Conservation (phyloP, 495 filamentous ascomycete species). For the Sabuloglossum arenarium region DNA sequence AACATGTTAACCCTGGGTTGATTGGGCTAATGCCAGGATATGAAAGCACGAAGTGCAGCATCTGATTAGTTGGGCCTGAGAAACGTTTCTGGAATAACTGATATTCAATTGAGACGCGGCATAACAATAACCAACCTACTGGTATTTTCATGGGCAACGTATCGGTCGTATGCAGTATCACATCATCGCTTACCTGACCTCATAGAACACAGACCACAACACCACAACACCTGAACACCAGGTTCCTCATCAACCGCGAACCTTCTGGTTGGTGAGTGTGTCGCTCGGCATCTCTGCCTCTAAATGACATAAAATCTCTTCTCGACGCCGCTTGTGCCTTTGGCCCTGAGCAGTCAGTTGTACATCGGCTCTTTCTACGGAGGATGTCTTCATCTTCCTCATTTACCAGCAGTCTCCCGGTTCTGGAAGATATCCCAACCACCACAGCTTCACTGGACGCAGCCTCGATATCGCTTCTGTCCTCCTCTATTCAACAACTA, state of each 20-base stretch:
- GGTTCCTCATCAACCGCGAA: background rate
- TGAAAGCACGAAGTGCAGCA: no score
- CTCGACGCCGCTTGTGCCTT: background rate
- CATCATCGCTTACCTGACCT: background rate
- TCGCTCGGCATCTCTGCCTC: background rate
- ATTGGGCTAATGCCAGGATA: no score
- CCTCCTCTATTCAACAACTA: slow-evolving; percentile 4
- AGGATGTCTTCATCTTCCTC: background rate
- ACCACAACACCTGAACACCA: background rate
- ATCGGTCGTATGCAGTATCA: background rate
- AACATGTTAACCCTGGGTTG: no score
- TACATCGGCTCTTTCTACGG: background rate
- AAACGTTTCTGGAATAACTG: no score
- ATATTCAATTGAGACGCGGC: no score
- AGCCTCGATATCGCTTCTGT: background rate
- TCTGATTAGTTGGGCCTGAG: no score
- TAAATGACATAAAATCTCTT: background rate
- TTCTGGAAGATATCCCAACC: slow-evolving; percentile 63
- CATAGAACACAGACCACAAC: background rate
- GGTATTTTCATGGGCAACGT: no score
- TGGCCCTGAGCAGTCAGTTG: background rate
- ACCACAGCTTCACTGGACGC: slow-evolving; percentile 31
- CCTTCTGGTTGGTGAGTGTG: background rate
- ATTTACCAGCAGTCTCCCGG: slow-evolving; percentile 22
- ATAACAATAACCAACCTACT: no score